phyloP scores from a whole-genome alignment of 495 filamentous ascomycete genomes.

The Hyaloscypha finlandica region DNA sequence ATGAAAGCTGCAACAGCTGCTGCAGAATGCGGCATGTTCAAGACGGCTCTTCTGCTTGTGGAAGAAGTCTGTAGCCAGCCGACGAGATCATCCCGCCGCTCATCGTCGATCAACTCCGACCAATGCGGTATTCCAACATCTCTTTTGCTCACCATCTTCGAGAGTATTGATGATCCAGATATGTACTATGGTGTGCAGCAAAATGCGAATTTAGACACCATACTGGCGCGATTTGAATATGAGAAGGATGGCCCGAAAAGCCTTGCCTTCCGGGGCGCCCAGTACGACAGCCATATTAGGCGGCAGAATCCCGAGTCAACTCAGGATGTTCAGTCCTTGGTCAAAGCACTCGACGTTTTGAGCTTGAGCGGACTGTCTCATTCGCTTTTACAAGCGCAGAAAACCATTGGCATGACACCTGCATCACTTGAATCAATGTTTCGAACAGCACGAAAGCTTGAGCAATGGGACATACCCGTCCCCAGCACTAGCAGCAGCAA shows the following conservation, averaged over 20 bases:
- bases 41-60: conserved; percentile 79
- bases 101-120: conserved; percentile 57
- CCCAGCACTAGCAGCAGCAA: conserved; percentile 61
- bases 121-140: conserved; percentile 48
- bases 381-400: conserved; percentile 66
- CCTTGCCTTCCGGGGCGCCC: conserved; percentile 87
- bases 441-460: conserved; percentile 79
- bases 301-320: conserved; percentile 41
- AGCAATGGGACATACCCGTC: conserved; percentile 89
- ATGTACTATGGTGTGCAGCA: conserved; percentile 93
- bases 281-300: conserved; percentile 81
- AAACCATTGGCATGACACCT: conserved; percentile 53
- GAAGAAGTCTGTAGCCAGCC: conserved; percentile 67
- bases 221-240: conserved; percentile 85
- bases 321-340: conserved; percentile 51
- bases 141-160: conserved; percentile 77
- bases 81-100: conserved; percentile 61
- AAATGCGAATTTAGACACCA: conserved; percentile 68
- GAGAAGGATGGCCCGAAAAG: conserved; percentile 87
- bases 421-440: conserved; percentile 70
- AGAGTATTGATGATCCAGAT: conserved; percentile 92
- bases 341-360: conserved; percentile 64
- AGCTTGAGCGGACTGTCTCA: conserved; percentile 73
- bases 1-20: conserved; percentile 73
- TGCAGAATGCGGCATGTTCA: conserved; percentile 79